Evolutionary conservation across 345 rosid genomes (phyloP).

Genomic region (rapeseed (Brassica napus)): Da-Ae NC_063437.1:4733501-4734000

Average conservation of each 20-base stretch:
- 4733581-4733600: slow-evolving; percentile 15
- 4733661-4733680: slow-evolving; percentile 18
- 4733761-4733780: slow-evolving; percentile 21
- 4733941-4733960: slow-evolving; percentile 72
- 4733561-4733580: slow-evolving; percentile 63
- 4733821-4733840: slow-evolving; percentile 46
- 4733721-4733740: neutral
- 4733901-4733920: slow-evolving; percentile 49
- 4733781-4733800: slow-evolving; percentile 56
- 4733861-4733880: slow-evolving; percentile 64
- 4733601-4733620: slow-evolving; percentile 26
- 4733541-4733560: slow-evolving; percentile 65
- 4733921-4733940: slow-evolving; percentile 56
- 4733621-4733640: slow-evolving; percentile 20
- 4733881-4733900: slow-evolving; percentile 52
- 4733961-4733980: slow-evolving; percentile 64
- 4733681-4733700: neutral
- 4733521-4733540: slow-evolving; percentile 54
- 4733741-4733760: neutral
- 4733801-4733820: slow-evolving; percentile 45
- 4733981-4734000: neutral
- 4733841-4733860: slow-evolving; percentile 70
- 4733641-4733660: slow-evolving; percentile 14
- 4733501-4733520: slow-evolving; percentile 52
- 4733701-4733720: neutral